These are phyloP conservation scores for Mycena vulgaris DNA, from an alignment of 768 basidiomycete species.

Conservation along the genomic window DNA sequence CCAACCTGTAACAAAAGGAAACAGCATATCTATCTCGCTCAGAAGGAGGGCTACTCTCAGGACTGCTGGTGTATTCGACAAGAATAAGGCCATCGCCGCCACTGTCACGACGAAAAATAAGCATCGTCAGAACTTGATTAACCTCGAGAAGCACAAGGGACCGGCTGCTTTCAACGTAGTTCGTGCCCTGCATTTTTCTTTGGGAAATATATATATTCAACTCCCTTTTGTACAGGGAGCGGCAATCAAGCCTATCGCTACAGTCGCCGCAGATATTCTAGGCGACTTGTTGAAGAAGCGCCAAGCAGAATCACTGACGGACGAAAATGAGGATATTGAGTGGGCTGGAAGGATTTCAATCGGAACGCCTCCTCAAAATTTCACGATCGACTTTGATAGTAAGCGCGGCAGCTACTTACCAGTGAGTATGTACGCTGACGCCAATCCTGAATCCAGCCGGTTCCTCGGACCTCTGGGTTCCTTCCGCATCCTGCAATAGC, in stretches of 20 bases:
- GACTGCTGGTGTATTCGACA: constrained; percentile 40
- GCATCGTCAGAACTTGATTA: constrained; percentile 56
- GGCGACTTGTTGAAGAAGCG: constrained; percentile 42
- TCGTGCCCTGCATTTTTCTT: neutral
- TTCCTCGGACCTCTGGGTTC: constrained; percentile 46
- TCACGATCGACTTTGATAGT: constrained; percentile 60
- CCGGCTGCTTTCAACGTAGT: constrained; percentile 30
- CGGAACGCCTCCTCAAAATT: constrained; percentile 54
- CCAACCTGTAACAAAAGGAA: neutral
- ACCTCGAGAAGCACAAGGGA: constrained; percentile 51
- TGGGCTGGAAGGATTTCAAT: constrained; percentile 60
- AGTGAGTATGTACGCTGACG: neutral
- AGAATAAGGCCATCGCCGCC: constrained; percentile 36
- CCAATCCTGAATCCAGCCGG: constrained; percentile 7
- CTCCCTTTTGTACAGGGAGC: constrained; percentile 45
- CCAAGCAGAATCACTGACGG: constrained; percentile 52
- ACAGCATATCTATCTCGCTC: constrained; percentile 27
- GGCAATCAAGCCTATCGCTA: constrained; percentile 46
- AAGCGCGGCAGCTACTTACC: constrained; percentile 10
- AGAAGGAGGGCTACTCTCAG: constrained; percentile 28
- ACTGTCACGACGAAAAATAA: constrained; percentile 48
- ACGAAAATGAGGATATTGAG: constrained; percentile 52
- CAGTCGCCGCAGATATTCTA: constrained; percentile 33
- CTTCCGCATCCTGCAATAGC: constrained; percentile 46
- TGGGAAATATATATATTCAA: neutral